These are phyloP conservation scores for Isabelozyma heimii DNA, from an alignment of 805 yeast genomes.

Conservation along the genomic window DNA sequence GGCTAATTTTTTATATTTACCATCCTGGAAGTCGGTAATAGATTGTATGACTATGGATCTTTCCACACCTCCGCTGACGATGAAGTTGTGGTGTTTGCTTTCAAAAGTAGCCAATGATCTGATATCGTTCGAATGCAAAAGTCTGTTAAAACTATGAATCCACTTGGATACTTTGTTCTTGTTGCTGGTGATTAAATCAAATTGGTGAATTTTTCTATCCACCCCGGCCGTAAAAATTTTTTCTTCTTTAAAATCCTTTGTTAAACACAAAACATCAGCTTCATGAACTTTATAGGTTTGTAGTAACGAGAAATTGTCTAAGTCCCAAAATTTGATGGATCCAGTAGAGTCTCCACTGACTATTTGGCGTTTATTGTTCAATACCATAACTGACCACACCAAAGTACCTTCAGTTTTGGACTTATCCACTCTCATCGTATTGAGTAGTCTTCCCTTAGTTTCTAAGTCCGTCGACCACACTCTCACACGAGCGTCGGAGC, in stretches of 20 bases:
- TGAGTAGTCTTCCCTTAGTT: slow-evolving; percentile 63
- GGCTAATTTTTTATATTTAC: slow-evolving; percentile 69
- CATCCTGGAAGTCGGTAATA: slow-evolving; percentile 63
- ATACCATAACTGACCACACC: slow-evolving; percentile 79
- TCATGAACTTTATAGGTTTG: slow-evolving; percentile 85
- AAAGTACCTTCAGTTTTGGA: slow-evolving; percentile 81
- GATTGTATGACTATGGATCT: slow-evolving; percentile 66
- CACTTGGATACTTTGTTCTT: slow-evolving; percentile 47
- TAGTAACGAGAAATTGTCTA: slow-evolving; percentile 65
- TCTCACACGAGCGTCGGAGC: slow-evolving; percentile 90
- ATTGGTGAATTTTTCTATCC: slow-evolving; percentile 84
- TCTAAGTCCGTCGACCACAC: slow-evolving; percentile 62
- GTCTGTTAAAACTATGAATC: slow-evolving; percentile 72
- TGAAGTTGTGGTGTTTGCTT: slow-evolving; percentile 61
- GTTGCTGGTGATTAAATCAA: slow-evolving; percentile 42
- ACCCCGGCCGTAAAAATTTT: slow-evolving; percentile 86
- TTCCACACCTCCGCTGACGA: slow-evolving; percentile 85
- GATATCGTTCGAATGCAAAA: slow-evolving; percentile 84
- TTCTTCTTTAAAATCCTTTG: slow-evolving; percentile 58
- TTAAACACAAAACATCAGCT: slow-evolving; percentile 82
- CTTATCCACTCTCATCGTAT: slow-evolving; percentile 90
- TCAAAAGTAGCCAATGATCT: slow-evolving; percentile 73
- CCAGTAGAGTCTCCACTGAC: slow-evolving; percentile 99
- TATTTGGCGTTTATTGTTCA: slow-evolving; percentile 65
- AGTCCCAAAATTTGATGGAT: slow-evolving; percentile 88